Conservation (phyloP, 2,329 filamentous ascomycete genomes). For the Colletotrichum godetiae region DNA sequence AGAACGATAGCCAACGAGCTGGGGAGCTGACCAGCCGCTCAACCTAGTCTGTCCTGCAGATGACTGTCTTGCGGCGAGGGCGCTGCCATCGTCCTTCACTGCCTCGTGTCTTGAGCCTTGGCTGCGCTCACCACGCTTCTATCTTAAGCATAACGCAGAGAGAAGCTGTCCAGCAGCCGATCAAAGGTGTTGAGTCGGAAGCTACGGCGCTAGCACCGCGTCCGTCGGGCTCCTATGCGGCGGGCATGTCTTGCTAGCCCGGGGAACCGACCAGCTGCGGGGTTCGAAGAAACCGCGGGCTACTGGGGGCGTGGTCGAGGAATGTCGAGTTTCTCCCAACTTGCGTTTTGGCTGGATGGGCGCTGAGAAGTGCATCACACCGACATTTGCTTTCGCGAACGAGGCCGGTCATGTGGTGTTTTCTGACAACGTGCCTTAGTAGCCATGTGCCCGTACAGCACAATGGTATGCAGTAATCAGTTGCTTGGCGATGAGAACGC, state of each 20-base stretch:
- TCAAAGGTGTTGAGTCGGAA: slow-evolving; percentile 8
- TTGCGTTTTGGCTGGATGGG: slow-evolving; percentile 17
- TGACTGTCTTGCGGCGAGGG: slow-evolving; percentile 11
- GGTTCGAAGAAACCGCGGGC: slow-evolving; percentile 8
- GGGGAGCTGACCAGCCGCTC: not conserved
- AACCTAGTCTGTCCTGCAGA: not conserved
- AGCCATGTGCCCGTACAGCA: not conserved
- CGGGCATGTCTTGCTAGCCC: slow-evolving; percentile 9
- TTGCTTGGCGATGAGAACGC: slow-evolving; percentile 1
- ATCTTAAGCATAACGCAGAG: slow-evolving; percentile 11
- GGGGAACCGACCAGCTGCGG: slow-evolving; percentile 18
- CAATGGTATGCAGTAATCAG: slow-evolving; percentile 1
- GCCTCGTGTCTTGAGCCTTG: not conserved
- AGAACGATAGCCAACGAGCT: slow-evolving; percentile 5
- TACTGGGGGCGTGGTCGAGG: slow-evolving; percentile 13
- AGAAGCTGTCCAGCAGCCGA: not conserved
- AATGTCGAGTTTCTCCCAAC: slow-evolving; percentile 6
- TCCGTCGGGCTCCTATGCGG: not conserved
- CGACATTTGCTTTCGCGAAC: slow-evolving; percentile 29
- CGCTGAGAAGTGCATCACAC: slow-evolving; percentile 25
- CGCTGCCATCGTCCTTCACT: not conserved
- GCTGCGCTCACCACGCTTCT: not conserved
- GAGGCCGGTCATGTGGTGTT: slow-evolving; percentile 30
- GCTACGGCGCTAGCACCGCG: slow-evolving; percentile 17
- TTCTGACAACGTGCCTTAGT: not conserved